Conservation (phyloP, 441 rosid genomes). For the Hypseocharis bilobata region DNA sequence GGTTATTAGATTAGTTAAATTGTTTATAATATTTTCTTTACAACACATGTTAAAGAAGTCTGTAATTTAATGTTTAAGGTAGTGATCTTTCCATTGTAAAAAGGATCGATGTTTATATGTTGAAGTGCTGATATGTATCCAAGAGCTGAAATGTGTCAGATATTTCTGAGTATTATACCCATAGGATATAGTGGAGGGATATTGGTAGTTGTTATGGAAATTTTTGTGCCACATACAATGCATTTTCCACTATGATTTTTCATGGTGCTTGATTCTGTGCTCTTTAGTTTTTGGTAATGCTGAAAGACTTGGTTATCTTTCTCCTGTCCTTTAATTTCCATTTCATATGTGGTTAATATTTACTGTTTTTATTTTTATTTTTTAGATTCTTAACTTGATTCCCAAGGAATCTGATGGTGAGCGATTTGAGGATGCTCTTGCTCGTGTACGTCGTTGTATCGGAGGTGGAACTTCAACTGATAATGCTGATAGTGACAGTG, state of each 20-base stretch:
- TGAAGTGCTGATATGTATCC: not conserved
- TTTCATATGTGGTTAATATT: constrained; percentile 2
- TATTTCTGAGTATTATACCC: not conserved
- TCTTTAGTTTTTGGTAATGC: not conserved
- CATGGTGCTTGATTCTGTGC: not conserved
- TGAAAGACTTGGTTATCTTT: not conserved
- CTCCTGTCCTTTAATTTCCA: not conserved
- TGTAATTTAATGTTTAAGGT: too few relatives aligned
- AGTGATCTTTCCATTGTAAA: too few relatives aligned
- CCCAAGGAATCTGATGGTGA: constrained; percentile 84
- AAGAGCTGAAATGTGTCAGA: not conserved
- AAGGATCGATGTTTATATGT: too few relatives aligned
- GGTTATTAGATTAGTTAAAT: not conserved
- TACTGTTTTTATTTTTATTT: constrained; percentile 15
- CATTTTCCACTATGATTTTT: not conserved
- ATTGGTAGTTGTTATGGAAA: not conserved
- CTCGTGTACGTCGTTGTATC: constrained; percentile 80
- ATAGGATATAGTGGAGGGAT: not conserved
- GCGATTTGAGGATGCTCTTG: constrained; percentile 69
- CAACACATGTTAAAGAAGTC: too few relatives aligned
- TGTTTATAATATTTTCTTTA: not conserved
- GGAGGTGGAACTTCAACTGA: constrained; percentile 78
- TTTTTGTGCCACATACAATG: not conserved
- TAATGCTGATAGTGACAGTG: constrained; percentile 90
- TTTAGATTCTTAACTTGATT: constrained; percentile 71